Evolutionary conservation across 805 yeast genomes (phyloP), one percentile per base, ranked within the genome.

Genomic region (Tetrapisispora pingtungensis): DNA sequence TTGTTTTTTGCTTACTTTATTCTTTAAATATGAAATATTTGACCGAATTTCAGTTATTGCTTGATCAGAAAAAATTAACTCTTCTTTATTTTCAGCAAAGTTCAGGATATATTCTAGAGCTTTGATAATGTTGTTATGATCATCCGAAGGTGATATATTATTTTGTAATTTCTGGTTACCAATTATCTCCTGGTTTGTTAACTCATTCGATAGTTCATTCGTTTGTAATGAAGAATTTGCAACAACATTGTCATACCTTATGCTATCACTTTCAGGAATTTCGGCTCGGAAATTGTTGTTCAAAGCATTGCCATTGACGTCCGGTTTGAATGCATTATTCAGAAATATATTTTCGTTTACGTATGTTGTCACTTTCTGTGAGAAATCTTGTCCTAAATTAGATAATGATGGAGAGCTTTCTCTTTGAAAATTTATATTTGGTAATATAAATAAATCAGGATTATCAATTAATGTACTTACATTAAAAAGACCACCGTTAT

Each of bases 381-480:
- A 24, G 15, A 36, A 36, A 3, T 14, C 19, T 15, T 36, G 31
- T 8, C 27, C 30, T 7, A 24, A 6, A 24, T 14, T n/a, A 7
- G 17, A 3, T 3, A 36, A 10, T 7, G 30, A 14, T 24, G 17
- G 30, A 4, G 27, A 7, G 7, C 19, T 27, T 20, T 39, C 15
- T 10, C 7, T 15, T n/a, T 39, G 35, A 20, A 34, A 20, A 12
- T 41, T 20, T 7, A 34, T 5, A 13, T 47, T 47, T 17, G 47
- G 51, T 35, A 49, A 46, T 38, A 55, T 44, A 35, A 57, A 55
- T 15, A 58, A 48, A 28, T 50, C 50, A 13, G 64, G 61, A 36
- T 54, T 59, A 43, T 61, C 65, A 31, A 61, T 61, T 22, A 61
- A 42, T 8, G 57, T 56, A 47, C 65, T 61, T 2, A 61, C 62